phyloP scores from a whole-genome alignment of 2,329 filamentous ascomycete species.

The Monilinia laxa region DNA sequence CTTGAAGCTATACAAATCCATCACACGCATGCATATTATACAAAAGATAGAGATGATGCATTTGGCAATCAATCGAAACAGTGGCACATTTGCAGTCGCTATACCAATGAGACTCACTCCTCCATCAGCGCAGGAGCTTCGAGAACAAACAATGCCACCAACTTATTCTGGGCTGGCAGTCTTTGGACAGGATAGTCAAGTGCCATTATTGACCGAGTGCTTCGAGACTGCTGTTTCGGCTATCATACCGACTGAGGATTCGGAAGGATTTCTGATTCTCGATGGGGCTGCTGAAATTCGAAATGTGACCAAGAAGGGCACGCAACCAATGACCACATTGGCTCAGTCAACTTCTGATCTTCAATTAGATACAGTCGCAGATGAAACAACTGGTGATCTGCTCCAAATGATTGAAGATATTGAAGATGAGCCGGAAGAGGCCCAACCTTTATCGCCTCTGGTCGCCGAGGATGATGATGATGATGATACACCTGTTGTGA shows the following conservation, averaged over 20 bases:
- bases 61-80: constrained; percentile 68
- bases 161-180: constrained; percentile 56
- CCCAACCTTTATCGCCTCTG: constrained; percentile 38
- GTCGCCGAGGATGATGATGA: constrained; percentile 46
- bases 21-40: constrained; percentile 38
- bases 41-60: constrained; percentile 54
- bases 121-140: constrained; percentile 21
- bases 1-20: constrained; percentile 53
- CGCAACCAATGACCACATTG: constrained; percentile 52
- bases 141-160: constrained; percentile 45
- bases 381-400: constrained; percentile 32
- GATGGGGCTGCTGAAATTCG: constrained; percentile 75
- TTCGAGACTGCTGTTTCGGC: constrained; percentile 62
- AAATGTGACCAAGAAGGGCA: constrained; percentile 58
- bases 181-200: constrained; percentile 61
- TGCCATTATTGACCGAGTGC: constrained; percentile 58
- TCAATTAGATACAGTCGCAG: constrained; percentile 41
- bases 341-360: constrained; percentile 54
- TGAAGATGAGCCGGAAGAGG: constrained; percentile 40
- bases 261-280: constrained; percentile 71
- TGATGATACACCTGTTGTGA: constrained; percentile 59
- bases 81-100: constrained; percentile 65
- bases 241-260: constrained; percentile 61
- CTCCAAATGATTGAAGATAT: constrained; percentile 36
- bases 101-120: constrained; percentile 41